Base-by-base conservation (phyloP, 257 asterid genomes). In the Nicotiana tabacum region DNA sequence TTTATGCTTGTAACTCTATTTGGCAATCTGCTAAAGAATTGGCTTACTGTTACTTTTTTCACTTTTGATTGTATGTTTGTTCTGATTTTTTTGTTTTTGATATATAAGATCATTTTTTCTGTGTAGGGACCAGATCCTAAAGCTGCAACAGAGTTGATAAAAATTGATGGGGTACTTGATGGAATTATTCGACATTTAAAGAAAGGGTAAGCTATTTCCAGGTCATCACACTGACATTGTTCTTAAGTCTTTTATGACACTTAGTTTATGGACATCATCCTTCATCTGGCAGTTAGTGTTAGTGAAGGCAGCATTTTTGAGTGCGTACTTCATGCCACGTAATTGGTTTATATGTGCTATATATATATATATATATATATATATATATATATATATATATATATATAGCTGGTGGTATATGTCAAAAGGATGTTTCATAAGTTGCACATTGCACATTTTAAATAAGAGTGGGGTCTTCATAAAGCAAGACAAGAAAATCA, bases 141-240 rank as follows among this genome's bases (percentile, higher is more conserved):
- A 90, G 98, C 98, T 88, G 97, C 98, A 27, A 88, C 95, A 1
- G 98, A 96, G 80, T 83, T 95, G 64, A 93, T 96, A 69, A 92
- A 90, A 85, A 86, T 88, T 78, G 97, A 92, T 77, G 98, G 98
- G 29, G 89, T 96, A 61, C 90, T 89, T 78, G 95, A 93, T 85
- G 94, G 93, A 70, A 91, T 93, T 90, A 92, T 91, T 81, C 91
- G 89, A 83, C 97, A 93, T 89, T 88, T 96, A 88, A 91, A 85
- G 89, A 93, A 85, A 86, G 97, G 92, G 99, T 96, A 88, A 88
- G 97, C 85, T 43, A 53, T 83, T 83, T 30, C 46, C n/a, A 16
- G 24, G 32, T 58, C 60, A 10, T 77, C 57, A 58, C 30, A 51
- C 66, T 76, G 69, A 27, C 13, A 16, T 10, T 33, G 83, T 78